Evolutionary conservation across 164 flowering plant genomes (phyloP), one percentile per base, ranked within the genome.

Genomic region (Dillenia suffruticosa): DNA sequence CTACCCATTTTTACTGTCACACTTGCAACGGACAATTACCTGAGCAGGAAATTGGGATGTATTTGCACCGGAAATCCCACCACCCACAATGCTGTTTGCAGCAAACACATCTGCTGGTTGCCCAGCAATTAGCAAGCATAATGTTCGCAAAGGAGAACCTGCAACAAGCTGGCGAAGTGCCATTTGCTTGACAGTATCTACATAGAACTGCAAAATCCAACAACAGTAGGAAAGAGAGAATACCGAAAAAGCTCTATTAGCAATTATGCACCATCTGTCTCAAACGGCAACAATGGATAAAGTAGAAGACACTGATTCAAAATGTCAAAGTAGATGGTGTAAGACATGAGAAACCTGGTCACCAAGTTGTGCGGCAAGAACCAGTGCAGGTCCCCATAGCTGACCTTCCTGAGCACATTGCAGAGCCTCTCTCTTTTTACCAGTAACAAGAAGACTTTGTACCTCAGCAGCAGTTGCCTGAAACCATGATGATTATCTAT

Each of bases 311-410:
- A 32, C 6, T 32, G 40, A 6, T 32, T 32, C 40, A 32, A 32
- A 32, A 32, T 32, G 40, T 32, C 40, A 4, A 32, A 32, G 40
- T 32, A 32, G 40, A 32, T 32, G 40, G 40, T 32, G 40, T 22
- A 17, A 49, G 12, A 61, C 14, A 8, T 26, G 17, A n/a, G 48
- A 19, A 68, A 95, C 99, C 93, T 89, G 86, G 55, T 89, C 83
- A 32, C 99, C 96, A 59, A 92, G 94, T 64, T 90, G 85, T 49
- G 90, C 81, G 46, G 99, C 97, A 77, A 95, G 85, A 66, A 85
- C 79, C 61, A 95, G 84, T 9, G 97, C 99, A 62, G 86, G 90
- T 45, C 97, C 96, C 99, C 99, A 95, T 64, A 95, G 73, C 67
- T 95, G 97, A 72, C 97, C 96, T 72, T 85, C 89, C 67, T 80